These are phyloP conservation scores for Pichia nakasei DNA, from an alignment of 805 yeast species.

Conservation along the genomic window DNA sequence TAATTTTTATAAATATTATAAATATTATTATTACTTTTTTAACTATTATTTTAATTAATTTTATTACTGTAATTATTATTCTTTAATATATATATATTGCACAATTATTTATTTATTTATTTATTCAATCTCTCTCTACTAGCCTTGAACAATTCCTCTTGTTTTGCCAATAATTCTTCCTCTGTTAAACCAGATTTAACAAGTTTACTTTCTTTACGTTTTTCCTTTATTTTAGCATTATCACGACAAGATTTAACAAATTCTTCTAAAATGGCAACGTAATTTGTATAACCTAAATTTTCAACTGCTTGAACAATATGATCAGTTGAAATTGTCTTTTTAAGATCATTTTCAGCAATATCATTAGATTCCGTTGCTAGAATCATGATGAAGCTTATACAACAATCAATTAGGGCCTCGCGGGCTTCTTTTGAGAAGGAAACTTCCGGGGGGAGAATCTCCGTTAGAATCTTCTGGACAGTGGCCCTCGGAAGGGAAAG, in stretches of 20 bases:
- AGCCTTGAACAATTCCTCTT: conserved; percentile 78
- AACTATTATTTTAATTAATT: too few species aligned
- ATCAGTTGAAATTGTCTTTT: conserved; percentile 93
- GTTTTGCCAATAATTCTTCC: conserved; percentile 86
- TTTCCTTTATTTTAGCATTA: conserved; percentile 74
- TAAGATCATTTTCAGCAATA: conserved; percentile 91
- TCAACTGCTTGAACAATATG: conserved; percentile 86
- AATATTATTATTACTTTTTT: neutral
- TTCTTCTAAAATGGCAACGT: conserved; percentile 71
- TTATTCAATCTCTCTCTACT: conserved; percentile 28
- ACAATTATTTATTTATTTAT: conserved; percentile 6
- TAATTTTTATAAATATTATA: neutral
- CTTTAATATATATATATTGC: too few species aligned
- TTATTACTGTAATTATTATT: too few species aligned
- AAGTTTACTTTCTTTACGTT: conserved; percentile 78
- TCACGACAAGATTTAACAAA: conserved; percentile 84
- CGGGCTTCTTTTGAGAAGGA: conserved; percentile 89
- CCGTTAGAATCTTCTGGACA: conserved; percentile 88
- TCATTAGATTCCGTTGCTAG: conserved; percentile 89
- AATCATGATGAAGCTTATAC: conserved; percentile 93
- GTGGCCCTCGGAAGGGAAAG: conserved; percentile 56
- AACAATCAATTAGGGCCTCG: conserved; percentile 91
- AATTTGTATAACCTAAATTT: conserved; percentile 80
- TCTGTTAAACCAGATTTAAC: conserved; percentile 88
- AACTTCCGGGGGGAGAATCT: conserved; percentile 80